phyloP scores from a whole-genome alignment of 2,329 filamentous ascomycete species.

The Tolypocladium amazonense region DNA sequence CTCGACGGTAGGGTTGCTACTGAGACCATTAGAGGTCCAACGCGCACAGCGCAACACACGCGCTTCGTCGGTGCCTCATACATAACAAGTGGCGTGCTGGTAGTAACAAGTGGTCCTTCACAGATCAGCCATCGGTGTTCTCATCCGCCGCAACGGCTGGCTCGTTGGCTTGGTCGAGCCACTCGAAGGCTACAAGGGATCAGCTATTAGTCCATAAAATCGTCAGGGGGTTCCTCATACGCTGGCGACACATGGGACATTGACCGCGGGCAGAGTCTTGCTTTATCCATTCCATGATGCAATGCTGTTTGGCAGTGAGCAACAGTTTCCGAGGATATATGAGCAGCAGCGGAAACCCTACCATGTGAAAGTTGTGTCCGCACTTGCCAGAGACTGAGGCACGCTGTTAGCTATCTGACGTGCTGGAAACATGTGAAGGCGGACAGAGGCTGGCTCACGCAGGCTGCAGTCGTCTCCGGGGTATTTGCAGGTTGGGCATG shows the following conservation, averaged over 20 bases:
- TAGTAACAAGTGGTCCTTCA: neutral
- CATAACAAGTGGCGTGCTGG: neutral
- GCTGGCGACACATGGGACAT: conserved; percentile 96
- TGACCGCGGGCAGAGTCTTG: conserved; percentile 88
- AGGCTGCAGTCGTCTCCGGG: conserved; percentile 93
- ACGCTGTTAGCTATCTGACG: neutral
- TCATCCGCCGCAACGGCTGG: conserved; percentile 16
- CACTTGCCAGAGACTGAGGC: conserved; percentile 81
- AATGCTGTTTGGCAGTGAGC: conserved; percentile 52
- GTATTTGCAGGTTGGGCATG: conserved; percentile 95
- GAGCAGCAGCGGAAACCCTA: conserved; percentile 25
- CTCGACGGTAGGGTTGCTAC: neutral
- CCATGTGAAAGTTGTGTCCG: conserved; percentile 97
- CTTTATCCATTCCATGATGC: conserved; percentile 91
- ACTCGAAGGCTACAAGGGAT: conserved; percentile 25
- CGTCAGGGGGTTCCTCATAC: conserved; percentile 33
- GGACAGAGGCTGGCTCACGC: conserved; percentile 43
- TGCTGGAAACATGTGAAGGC: neutral
- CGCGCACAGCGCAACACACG: neutral
- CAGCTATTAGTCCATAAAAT: neutral
- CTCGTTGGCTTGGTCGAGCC: conserved; percentile 25
- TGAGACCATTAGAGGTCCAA: neutral
- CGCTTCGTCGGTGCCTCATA: neutral
- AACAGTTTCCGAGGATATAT: neutral
- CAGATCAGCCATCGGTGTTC: neutral